A percentile compares a stretch with the other conserved stretches of the same genome.
These are phyloP conservation scores for Penicillium canariense DNA, from an alignment of 495 filamentous ascomycete species.

Conservation along the genomic window DNA sequence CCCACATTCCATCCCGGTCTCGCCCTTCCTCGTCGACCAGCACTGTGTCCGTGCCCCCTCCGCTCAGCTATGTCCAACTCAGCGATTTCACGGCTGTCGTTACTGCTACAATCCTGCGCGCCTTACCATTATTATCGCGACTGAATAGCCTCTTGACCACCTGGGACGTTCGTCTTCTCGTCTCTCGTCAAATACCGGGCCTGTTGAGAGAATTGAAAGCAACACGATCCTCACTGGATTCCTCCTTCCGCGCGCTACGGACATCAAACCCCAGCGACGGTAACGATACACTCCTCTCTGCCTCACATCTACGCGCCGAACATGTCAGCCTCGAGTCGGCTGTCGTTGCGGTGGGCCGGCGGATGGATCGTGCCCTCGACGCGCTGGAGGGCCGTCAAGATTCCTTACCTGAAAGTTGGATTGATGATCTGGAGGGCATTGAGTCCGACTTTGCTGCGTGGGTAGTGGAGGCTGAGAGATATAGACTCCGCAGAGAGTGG, in stretches of 20 bases:
- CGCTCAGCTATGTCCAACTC: constrained; percentile 56
- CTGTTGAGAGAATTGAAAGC: constrained; percentile 66
- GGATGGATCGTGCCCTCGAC: constrained; percentile 82
- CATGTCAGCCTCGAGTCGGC: constrained; percentile 62
- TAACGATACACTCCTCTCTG: constrained; percentile 29
- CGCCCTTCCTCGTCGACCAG: constrained; percentile 55
- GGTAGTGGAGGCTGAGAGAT: constrained; percentile 56
- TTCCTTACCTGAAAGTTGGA: constrained; percentile 81
- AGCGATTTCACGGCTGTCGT: constrained; percentile 87
- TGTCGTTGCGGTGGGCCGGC: constrained; percentile 65
- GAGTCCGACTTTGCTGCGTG: constrained; percentile 80
- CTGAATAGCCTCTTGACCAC: constrained; percentile 64
- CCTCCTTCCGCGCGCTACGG: constrained; percentile 59
- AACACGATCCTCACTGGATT: constrained; percentile 58
- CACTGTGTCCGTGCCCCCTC: constrained; percentile 50
- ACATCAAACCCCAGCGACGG: constrained; percentile 20
- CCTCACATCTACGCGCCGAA: constrained; percentile 59
- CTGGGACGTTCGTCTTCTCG: constrained; percentile 74
- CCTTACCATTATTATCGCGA: constrained; percentile 76
- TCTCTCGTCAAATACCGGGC: constrained; percentile 68
- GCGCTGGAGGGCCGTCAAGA: constrained; percentile 78
- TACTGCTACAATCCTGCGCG: constrained; percentile 81
- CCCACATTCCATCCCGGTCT: constrained; percentile 61
- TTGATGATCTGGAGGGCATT: constrained; percentile 75
- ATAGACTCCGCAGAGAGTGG: constrained; percentile 46